These are phyloP conservation scores for Sphagnurus paluster DNA, from an alignment of 1,284 basidiomycete genomes.

Conservation along the genomic window DNA sequence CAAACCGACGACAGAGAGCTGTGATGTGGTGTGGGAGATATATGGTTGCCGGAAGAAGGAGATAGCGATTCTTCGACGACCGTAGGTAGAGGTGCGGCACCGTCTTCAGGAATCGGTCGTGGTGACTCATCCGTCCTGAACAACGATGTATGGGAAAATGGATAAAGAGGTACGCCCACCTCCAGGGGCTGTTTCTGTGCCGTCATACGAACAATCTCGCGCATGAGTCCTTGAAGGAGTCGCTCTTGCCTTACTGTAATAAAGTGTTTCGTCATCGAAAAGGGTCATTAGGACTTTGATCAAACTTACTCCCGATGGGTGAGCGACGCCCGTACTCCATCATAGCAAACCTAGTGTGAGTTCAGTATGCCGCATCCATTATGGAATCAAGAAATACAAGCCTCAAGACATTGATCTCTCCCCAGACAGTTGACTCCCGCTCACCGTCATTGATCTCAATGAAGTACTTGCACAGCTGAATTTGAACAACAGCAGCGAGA, in stretches of 20 bases:
- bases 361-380: constrained; percentile 8
- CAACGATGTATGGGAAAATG: constrained; percentile 68
- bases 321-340: constrained; percentile 73
- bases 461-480: constrained; percentile 81
- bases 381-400: constrained; percentile 28
- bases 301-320: constrained; percentile 73
- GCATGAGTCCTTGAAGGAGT: constrained; percentile 79
- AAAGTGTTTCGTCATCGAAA: constrained; percentile 18
- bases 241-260: constrained; percentile 71
- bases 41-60: constrained; percentile 7
- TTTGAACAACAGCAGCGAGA: constrained; percentile 79
- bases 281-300: constrained; percentile 4
- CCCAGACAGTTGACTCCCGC: constrained; percentile 75
- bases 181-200: constrained; percentile 74
- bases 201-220: constrained; percentile 80
- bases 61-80: constrained; percentile 25
- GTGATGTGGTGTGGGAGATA: constrained; percentile 14
- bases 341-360: constrained; percentile 66
- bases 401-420: constrained; percentile 81
- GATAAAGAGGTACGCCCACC: constrained; percentile 75
- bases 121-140: constrained; percentile 50
- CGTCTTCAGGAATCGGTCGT: constrained; percentile 27
- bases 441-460: constrained; percentile 73
- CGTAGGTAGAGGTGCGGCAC: constrained; percentile 40
- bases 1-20: constrained; percentile 17